These are phyloP conservation scores for Fusarium sp. DNA, from an alignment of 2,329 filamentous ascomycete genomes.

Conservation along the genomic window DNA sequence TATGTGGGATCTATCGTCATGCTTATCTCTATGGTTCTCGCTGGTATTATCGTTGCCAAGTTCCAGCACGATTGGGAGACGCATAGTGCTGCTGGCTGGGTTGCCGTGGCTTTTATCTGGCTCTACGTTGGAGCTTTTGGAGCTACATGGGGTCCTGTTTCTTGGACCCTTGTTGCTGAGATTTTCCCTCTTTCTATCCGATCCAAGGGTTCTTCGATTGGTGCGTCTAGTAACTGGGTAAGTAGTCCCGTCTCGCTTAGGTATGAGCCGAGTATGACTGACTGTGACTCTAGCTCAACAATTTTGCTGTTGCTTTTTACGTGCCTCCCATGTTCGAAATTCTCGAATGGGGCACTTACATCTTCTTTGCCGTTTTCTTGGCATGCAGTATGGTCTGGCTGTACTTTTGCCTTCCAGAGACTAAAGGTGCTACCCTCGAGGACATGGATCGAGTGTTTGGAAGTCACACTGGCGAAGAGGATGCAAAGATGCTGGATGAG, in stretches of 20 bases:
- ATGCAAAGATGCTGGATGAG: conserved; percentile 33
- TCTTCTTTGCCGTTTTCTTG: conserved; percentile 64
- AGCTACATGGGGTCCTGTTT: conserved; percentile 56
- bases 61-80: conserved; percentile 37
- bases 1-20: conserved; percentile 49
- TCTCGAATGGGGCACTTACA: conserved; percentile 60
- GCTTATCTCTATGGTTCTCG: conserved; percentile 33
- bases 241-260: neutral
- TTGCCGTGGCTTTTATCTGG: conserved; percentile 47
- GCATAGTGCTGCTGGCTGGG: conserved; percentile 50
- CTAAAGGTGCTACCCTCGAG: conserved; percentile 63
- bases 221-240: conserved; percentile 53
- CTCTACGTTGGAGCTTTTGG: conserved; percentile 61
- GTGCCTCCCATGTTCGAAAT: conserved; percentile 50
- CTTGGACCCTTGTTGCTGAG: conserved; percentile 58
- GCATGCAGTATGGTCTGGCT: conserved; percentile 57
- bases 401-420: conserved; percentile 62
- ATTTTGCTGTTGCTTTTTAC: conserved; percentile 57
- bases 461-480: conserved; percentile 45
- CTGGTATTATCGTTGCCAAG: conserved; percentile 23
- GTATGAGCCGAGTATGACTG: neutral
- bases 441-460: conserved; percentile 63
- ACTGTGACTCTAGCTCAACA: conserved; percentile 43
- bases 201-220: conserved; percentile 54
- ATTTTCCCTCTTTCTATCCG: conserved; percentile 56